These are phyloP conservation scores for Mycena vitilis DNA, from an alignment of 768 basidiomycete species.

Conservation along the genomic window DNA sequence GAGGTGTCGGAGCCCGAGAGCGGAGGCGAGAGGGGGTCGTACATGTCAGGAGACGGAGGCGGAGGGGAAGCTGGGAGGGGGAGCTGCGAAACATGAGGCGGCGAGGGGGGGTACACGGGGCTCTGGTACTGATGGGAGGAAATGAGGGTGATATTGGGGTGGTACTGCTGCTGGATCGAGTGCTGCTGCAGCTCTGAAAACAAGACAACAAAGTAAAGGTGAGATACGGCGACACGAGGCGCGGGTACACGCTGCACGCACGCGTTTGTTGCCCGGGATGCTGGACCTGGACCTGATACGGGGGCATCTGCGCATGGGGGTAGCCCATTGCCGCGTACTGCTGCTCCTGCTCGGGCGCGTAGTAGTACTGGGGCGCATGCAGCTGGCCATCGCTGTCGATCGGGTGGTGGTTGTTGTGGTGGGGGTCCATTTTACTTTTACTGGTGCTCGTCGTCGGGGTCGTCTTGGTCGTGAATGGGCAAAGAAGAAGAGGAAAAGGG, in stretches of 20 bases:
- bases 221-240: constrained; percentile 59
- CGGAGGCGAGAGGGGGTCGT: constrained; percentile 87
- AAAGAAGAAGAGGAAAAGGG: constrained; percentile 49
- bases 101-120: constrained; percentile 68
- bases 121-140: constrained; percentile 71
- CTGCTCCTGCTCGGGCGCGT: constrained; percentile 65
- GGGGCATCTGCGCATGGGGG: constrained; percentile 65
- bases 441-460: constrained; percentile 41
- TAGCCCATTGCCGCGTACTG: constrained; percentile 52
- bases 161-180: constrained; percentile 61
- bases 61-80: constrained; percentile 79
- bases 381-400: constrained; percentile 58
- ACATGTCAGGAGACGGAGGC: constrained; percentile 81
- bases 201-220: constrained; percentile 55
- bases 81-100: constrained; percentile 77
- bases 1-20: constrained; percentile 92
- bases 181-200: constrained; percentile 74
- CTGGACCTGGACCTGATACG: constrained; percentile 66
- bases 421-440: constrained; percentile 52
- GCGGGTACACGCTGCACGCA: constrained; percentile 64
- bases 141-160: constrained; percentile 74
- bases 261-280: constrained; percentile 73
- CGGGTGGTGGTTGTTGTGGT: constrained; percentile 52
- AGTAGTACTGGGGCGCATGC: constrained; percentile 59
- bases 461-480: constrained; percentile 46